phyloP scores from a whole-genome alignment of 306 rosid genomes.

The Pterocarpus macrocarpus region DNA sequence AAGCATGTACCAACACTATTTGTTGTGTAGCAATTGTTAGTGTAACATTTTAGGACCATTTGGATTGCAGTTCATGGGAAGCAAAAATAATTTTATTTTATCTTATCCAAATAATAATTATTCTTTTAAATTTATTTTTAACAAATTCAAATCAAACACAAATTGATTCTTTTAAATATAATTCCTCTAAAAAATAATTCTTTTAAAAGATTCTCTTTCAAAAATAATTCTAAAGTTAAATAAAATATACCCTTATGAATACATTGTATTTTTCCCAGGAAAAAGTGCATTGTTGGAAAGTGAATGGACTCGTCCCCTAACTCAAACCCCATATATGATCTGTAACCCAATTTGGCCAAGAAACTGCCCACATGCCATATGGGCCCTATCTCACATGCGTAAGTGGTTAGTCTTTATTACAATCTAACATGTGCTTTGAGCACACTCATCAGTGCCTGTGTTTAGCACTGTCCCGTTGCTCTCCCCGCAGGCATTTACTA shows the following conservation, averaged over 20 bases:
- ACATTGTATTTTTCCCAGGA: neutral
- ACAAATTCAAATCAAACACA: no score
- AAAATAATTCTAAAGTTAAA: no score
- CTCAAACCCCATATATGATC: constrained; percentile 45
- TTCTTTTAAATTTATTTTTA: no score
- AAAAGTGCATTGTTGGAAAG: constrained; percentile 39
- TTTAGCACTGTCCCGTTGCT: constrained; percentile 48
- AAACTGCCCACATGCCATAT: constrained; percentile 53
- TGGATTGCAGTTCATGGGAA: no score
- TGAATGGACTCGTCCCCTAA: constrained; percentile 48
- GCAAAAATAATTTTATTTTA: no score
- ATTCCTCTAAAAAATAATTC: no score
- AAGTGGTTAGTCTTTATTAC: constrained; percentile 39
- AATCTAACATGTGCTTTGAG: constrained; percentile 52
- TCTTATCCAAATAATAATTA: no score
- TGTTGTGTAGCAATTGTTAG: neutral
- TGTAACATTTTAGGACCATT: neutral
- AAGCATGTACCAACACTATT: neutral
- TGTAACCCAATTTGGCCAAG: constrained; percentile 41
- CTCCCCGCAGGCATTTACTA: constrained; percentile 52
- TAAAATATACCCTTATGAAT: neutral
- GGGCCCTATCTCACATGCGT: constrained; percentile 62
- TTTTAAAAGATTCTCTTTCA: no score
- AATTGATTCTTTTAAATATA: no score
- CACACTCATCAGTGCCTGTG: constrained; percentile 40